A percentile compares a stretch with the other conserved stretches of the same genome.
Evolutionary conservation across 257 asterid species (phyloP).

Genomic region (Mentha longifolia): DNA sequence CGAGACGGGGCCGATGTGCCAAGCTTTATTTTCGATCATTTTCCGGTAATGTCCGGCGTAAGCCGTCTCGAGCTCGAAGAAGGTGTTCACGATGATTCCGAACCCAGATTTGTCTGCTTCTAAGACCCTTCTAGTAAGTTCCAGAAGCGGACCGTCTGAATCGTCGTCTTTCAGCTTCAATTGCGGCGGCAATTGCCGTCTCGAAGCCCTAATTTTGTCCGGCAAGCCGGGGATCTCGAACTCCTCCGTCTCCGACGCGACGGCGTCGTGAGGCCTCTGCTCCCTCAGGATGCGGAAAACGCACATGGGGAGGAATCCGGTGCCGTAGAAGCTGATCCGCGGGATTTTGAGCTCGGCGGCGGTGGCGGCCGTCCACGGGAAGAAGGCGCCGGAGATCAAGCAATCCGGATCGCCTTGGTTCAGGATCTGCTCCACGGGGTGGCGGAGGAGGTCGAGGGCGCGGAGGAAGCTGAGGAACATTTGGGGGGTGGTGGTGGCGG

Average conservation of each 20-base stretch:
- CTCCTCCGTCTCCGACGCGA: slow-evolving; percentile 39
- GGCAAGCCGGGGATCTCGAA: slow-evolving; percentile 46
- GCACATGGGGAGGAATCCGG: slow-evolving; percentile 39
- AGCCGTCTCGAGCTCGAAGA: slow-evolving; percentile 54
- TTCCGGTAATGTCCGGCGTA: slow-evolving; percentile 44
- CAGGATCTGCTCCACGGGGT: slow-evolving; percentile 35
- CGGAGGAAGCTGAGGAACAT: slow-evolving; percentile 34
- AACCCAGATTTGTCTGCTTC: slow-evolving; percentile 39
- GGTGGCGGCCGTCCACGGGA: slow-evolving; percentile 40
- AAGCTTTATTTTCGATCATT: slow-evolving; percentile 36
- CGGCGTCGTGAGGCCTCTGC: slow-evolving; percentile 31
- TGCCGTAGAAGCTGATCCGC: slow-evolving; percentile 36
- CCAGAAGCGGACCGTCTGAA: slow-evolving; percentile 3
- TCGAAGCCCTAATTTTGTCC: slow-evolving; percentile 27
- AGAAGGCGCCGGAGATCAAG: slow-evolving; percentile 32
- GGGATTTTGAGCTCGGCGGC: slow-evolving; percentile 39
- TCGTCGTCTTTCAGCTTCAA: background rate
- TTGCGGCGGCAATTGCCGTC: background rate
- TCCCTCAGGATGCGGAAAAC: slow-evolving; percentile 14
- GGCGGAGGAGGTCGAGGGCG: slow-evolving; percentile 38
- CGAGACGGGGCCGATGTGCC: slow-evolving; percentile 63
- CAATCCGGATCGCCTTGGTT: slow-evolving; percentile 41
- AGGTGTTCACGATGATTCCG: slow-evolving; percentile 51
- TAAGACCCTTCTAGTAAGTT: background rate
- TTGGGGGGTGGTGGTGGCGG: slow-evolving; percentile 34